phyloP scores from a whole-genome alignment of 768 basidiomycete species.

The Amanita pseudoporphyria region DNA sequence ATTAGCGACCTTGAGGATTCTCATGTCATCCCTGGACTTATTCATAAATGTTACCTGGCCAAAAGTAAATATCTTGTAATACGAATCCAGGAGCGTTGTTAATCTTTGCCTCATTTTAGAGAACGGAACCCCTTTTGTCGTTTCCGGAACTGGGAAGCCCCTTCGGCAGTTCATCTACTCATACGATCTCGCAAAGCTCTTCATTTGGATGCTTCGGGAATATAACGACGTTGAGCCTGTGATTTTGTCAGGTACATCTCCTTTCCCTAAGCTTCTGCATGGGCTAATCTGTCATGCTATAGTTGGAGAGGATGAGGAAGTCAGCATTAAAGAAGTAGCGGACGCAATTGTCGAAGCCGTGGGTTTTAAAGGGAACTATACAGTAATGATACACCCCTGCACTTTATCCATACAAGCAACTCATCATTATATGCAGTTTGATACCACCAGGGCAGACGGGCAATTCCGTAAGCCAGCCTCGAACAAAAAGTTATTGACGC shows the following conservation, averaged over 20 bases:
- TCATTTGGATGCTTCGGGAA: slow-evolving; percentile 87
- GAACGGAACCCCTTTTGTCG: slow-evolving; percentile 77
- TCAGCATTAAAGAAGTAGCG: slow-evolving; percentile 85
- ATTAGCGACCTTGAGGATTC: slow-evolving; percentile 76
- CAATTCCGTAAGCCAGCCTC: slow-evolving; percentile 96
- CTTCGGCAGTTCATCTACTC: slow-evolving; percentile 98
- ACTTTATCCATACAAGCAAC: not conserved
- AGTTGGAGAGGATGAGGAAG: slow-evolving; percentile 93
- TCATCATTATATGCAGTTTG: slow-evolving; percentile 45
- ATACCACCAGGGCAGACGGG: slow-evolving; percentile 77
- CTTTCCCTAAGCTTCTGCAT: not conserved
- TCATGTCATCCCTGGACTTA: slow-evolving; percentile 90
- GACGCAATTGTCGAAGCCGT: slow-evolving; percentile 86
- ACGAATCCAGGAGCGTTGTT: slow-evolving; percentile 1
- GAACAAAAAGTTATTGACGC: slow-evolving; percentile 73
- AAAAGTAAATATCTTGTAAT: slow-evolving; percentile 45
- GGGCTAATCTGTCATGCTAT: not conserved
- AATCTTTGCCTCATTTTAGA: slow-evolving; percentile 34
- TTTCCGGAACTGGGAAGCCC: slow-evolving; percentile 87
- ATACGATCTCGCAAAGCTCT: slow-evolving; percentile 88
- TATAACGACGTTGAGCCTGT: slow-evolving; percentile 91
- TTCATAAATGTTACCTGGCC: slow-evolving; percentile 89
- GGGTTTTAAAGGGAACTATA: slow-evolving; percentile 68
- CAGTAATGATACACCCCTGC: slow-evolving; percentile 26
- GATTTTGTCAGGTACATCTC: slow-evolving; percentile 68